Percentiles rank a stretch among this genome's conserved stretches.
phyloP scores from a whole-genome alignment of 208 protist species.

The Trypanosoma avium region DNA sequence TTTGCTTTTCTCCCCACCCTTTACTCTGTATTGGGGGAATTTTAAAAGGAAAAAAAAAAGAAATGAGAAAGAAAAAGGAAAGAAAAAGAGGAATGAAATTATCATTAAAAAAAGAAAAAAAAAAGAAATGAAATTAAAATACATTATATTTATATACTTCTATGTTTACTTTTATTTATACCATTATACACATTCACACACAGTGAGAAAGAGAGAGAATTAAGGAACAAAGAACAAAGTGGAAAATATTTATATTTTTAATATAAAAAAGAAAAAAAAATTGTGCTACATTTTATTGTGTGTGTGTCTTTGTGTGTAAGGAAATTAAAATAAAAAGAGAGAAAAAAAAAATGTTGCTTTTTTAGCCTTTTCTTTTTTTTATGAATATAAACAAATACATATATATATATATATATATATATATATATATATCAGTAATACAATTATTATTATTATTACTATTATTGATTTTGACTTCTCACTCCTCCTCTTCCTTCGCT shows the following conservation, averaged over 20 bases:
- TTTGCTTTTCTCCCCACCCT: neutral
- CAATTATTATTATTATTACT: no score
- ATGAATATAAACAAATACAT: neutral
- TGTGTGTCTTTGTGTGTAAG: neutral
- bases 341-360: constrained; percentile 2
- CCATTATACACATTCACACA: no score
- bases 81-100: neutral
- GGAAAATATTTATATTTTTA: neutral
- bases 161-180: no score
- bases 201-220: no score
- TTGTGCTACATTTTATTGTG: neutral
- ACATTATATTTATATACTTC: no score
- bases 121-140: neutral
- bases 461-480: no score
- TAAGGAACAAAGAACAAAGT: no score
- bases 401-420: constrained; percentile 1
- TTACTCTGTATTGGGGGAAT: neutral
- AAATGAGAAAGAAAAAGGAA: neutral
- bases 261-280: constrained; percentile 2
- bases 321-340: constrained; percentile 7
- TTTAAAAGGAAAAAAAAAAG: neutral
- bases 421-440: neutral
- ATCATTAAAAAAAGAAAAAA: neutral
- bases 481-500: no score
- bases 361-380: neutral